Base-by-base conservation (phyloP, 225 moss, liverwort and hornwort species). In the Sphagnum tenellum region DNA sequence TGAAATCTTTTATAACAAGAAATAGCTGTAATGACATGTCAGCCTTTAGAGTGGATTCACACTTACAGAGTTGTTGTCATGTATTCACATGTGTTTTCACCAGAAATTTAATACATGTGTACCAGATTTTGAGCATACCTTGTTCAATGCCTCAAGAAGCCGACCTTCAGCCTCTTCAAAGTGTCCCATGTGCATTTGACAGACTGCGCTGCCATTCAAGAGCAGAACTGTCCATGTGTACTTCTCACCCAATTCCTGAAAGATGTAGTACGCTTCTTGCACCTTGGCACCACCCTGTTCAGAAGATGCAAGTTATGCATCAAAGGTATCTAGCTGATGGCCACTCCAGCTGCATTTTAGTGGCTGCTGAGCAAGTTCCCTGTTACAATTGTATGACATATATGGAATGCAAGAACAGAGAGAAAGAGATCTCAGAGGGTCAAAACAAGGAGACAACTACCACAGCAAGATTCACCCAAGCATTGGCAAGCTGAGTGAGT, bases 111-210 rank as follows among this genome's bases (percentile, higher is more conserved):
- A 29, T 29, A 29, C 29, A 29, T 29, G 29, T 29, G 29, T 29
- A 29, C 29, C 29, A 29, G 29, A 29, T 29, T 29, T 29, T 29
- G 29, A 52, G 8, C 53, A 66, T 69, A 92, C 90, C 89, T 93
- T 90, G 80, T 82, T 96, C 74, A 98, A 60, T 46, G 92, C 92
- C 69, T 98, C 96, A 73, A 98, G 67, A 52, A 98, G 86, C 2
- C 77, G 69, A 12, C 87, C 49, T 65, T 93, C 96, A 1, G 90
- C 90, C 67, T 90, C 92, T 48, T 90, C 90, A 62, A 85, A 98
- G 9, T 85, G 87, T 5, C 92, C 89, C 92, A 92, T 92, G 65
- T 98, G 92, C 92, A 98, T 98, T 76, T 89, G 86, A 74, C 92
- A 98, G 60, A 98, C 83, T 7, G 96, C 96, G 56, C 83, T 90